Conservation (phyloP, 2,329 filamentous ascomycete genomes). For the Cytospora leucostoma region DNA sequence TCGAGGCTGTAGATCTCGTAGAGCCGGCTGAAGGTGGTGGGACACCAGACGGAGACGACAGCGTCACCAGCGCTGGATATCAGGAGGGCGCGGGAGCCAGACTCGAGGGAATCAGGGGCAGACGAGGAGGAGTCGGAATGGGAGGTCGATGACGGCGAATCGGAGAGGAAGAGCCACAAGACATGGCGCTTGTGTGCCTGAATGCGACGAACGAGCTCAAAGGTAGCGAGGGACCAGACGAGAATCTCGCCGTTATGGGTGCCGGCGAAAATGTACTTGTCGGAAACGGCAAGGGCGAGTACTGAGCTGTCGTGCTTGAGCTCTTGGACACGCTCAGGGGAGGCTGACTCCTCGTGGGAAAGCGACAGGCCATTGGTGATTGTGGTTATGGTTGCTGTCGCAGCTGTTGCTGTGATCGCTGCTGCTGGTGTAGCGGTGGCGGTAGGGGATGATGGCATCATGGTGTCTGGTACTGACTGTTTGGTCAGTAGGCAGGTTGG, state of each 20-base stretch:
- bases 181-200: conserved; percentile 92
- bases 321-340: conserved; percentile 71
- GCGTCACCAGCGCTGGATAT: conserved; percentile 94
- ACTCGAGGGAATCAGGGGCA: conserved; percentile 59
- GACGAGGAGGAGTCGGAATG: conserved; percentile 58
- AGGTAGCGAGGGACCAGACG: conserved; percentile 87
- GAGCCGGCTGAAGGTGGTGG: conserved; percentile 70
- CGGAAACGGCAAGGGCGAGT: conserved; percentile 78
- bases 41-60: conserved; percentile 92
- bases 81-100: conserved; percentile 62
- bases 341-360: conserved; percentile 20
- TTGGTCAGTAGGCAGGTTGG: background rate
- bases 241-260: conserved; percentile 93
- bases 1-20: conserved; percentile 93
- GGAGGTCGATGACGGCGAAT: conserved; percentile 4
- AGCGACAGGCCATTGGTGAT: conserved; percentile 19
- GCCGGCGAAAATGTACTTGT: conserved; percentile 83
- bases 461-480: background rate
- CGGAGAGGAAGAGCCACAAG: conserved; percentile 77
- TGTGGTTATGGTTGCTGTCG: conserved; percentile 1
- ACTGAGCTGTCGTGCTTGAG: conserved; percentile 78
- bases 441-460: background rate
- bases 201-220: conserved; percentile 74
- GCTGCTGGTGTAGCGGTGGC: background rate
- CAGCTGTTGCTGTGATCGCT: background rate